These are phyloP conservation scores for Capsicum baccatum DNA, from an alignment of 257 asterid genomes.

Conservation along the genomic window DNA sequence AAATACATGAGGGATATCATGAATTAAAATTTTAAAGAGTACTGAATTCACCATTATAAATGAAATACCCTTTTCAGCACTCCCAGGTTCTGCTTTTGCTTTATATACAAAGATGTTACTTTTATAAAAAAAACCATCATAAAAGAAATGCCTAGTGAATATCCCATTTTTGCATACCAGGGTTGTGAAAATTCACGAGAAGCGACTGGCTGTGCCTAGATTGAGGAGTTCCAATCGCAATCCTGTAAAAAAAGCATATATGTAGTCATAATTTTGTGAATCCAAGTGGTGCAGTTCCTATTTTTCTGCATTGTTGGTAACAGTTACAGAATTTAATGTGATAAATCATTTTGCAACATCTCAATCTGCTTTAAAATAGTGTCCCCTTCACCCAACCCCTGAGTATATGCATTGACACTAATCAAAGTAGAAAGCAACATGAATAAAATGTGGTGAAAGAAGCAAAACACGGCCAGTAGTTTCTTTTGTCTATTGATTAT, in stretches of 20 bases:
- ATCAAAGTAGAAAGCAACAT: slow-evolving; percentile 15
- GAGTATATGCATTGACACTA: not conserved
- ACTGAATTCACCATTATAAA: slow-evolving; percentile 6
- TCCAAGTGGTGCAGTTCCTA: slow-evolving; percentile 12
- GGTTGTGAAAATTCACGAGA: not conserved
- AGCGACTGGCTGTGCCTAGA: not conserved
- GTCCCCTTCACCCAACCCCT: not conserved
- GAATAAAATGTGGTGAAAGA: slow-evolving; percentile 3
- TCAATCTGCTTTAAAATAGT: not conserved
- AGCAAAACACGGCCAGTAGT: not conserved
- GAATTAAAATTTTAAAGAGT: not conserved
- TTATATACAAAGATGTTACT: no score
- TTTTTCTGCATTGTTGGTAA: not conserved
- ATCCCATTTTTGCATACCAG: slow-evolving; percentile 3
- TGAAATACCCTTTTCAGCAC: not conserved
- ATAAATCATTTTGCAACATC: slow-evolving; percentile 19
- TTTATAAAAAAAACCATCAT: not conserved
- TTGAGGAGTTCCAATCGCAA: slow-evolving; percentile 16
- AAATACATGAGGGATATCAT: not conserved
- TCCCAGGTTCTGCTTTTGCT: no score
- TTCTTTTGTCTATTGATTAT: not conserved
- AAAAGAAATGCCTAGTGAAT: not conserved
- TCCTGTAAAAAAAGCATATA: not conserved
- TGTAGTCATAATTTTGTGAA: slow-evolving; percentile 10
- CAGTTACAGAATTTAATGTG: not conserved